These are phyloP conservation scores for Peniophora sp. DNA, from an alignment of 1,284 basidiomycete species.

Conservation along the genomic window DNA sequence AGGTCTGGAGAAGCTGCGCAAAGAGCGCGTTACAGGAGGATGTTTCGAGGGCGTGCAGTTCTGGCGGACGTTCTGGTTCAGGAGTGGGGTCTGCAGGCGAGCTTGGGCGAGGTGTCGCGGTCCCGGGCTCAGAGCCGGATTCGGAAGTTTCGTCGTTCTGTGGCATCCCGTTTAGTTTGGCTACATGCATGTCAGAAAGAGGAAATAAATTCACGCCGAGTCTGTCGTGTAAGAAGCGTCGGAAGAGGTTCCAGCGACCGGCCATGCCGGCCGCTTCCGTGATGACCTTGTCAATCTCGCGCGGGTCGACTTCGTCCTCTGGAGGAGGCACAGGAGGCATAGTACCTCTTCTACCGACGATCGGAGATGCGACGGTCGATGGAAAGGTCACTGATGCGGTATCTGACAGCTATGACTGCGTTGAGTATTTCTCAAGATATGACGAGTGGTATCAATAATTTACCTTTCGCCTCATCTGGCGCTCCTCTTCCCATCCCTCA, in stretches of 20 bases:
- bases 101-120: neutral
- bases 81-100: neutral
- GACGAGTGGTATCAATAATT: neutral
- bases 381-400: conserved; percentile 12
- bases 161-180: neutral
- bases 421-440: neutral
- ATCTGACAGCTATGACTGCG: conserved; percentile 22
- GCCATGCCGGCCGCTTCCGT: conserved; percentile 86
- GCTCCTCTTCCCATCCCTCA: conserved; percentile 87
- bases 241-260: conserved; percentile 87
- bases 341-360: conserved; percentile 28
- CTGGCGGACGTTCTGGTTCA: conserved; percentile 8
- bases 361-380: conserved; percentile 15
- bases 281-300: conserved; percentile 85
- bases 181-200: neutral
- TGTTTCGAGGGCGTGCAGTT: conserved; percentile 33
- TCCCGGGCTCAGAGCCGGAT: conserved; percentile 5
- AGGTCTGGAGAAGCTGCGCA: conserved; percentile 60
- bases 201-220: conserved; percentile 37
- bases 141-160: conserved; percentile 11
- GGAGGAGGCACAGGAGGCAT: conserved; percentile 21
- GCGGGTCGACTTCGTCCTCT: conserved; percentile 77
- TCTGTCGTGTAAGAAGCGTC: conserved; percentile 76
- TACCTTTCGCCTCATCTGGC: conserved; percentile 68
- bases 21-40: conserved; percentile 57